Evolutionary conservation across 805 yeast species (phyloP), one percentile per base, ranked within the genome.

Genomic region (Ogataea populi-albae): DNA sequence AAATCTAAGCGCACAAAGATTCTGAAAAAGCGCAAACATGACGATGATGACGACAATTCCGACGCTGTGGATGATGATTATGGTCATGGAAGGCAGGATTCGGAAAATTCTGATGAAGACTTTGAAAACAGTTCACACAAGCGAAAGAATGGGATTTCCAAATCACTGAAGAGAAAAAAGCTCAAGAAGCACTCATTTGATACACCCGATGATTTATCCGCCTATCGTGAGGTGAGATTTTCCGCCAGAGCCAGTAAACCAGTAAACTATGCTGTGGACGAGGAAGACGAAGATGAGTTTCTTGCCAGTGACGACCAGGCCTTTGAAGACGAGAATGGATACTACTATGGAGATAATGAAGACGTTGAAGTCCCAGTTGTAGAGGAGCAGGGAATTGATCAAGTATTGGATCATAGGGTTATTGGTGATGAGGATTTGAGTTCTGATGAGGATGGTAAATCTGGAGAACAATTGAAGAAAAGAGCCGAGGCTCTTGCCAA

Each of bases 231-330:
- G 45, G 65, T 85, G 11, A 71, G 97, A 41, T 86, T 87, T 48
- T 83, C 94, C 12, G 73, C 89, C 3, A 73, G 98, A 57, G 82
- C 80, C 50, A 74, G 69, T 46, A 76, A 67, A 43, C 67, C 71
- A n/a, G 79, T 89, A 27, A 87, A 86, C 56, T 89, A 89, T 55
- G 78, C 74, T 25, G 76, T 84, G 42, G 72, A 72, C 22, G 83
- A 78, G 6, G 73, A 74, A 33, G 80, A 75, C 38, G 84, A 76
- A 21, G 62, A 59, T 34, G 79, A 71, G 41, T 62, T 77, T 27
- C 55, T 75, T 28, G 79, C 66, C 40, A 61, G 69, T 32, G 79
- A 59, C n/a, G 60, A 30, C 20, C 58, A 52, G 5, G 66, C 54
- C 17, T 52, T 49, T 3, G 65, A 57, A 18, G 37, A 43, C 19